Percentiles rank a stretch among this genome's conserved stretches.
phyloP scores from a whole-genome alignment of 1,139 yeast species.

The Geotrichum aggregatum region DNA sequence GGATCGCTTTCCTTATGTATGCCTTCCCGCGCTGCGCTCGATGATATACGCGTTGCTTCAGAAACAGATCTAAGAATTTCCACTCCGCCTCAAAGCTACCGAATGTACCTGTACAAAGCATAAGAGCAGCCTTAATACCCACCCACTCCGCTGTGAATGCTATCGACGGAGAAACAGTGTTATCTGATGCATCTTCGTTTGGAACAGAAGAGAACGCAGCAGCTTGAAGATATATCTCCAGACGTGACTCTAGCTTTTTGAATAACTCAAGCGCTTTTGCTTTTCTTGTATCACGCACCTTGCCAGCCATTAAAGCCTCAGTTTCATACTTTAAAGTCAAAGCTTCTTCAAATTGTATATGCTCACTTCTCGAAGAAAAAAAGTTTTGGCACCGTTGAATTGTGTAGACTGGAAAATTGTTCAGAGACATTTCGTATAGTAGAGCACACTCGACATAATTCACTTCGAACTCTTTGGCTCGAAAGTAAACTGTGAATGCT shows the following conservation, averaged over 20 bases:
- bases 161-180: not conserved
- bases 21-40: constrained; percentile 28
- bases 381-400: constrained; percentile 20
- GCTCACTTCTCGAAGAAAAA: constrained; percentile 19
- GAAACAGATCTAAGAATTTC: constrained; percentile 27
- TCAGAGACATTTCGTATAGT: constrained; percentile 22
- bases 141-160: constrained; percentile 17
- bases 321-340: constrained; percentile 9
- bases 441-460: constrained; percentile 23
- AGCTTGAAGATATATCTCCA: constrained; percentile 13
- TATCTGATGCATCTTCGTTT: constrained; percentile 6
- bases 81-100: constrained; percentile 20
- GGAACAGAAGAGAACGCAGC: constrained; percentile 19
- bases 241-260: not conserved
- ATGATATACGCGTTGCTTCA: constrained; percentile 27
- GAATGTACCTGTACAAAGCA: constrained; percentile 15
- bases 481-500: constrained; percentile 18
- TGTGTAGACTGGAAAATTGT: constrained; percentile 24
- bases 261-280: constrained; percentile 8
- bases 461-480: constrained; percentile 21
- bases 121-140: constrained; percentile 6
- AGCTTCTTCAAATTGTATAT: constrained; percentile 19
- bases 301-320: constrained; percentile 6
- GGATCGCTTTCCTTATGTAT: constrained; percentile 31
- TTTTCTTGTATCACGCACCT: constrained; percentile 22